These are phyloP conservation scores for Pilatotrama ljubarskyi DNA, from an alignment of 768 basidiomycete genomes.

Conservation along the genomic window DNA sequence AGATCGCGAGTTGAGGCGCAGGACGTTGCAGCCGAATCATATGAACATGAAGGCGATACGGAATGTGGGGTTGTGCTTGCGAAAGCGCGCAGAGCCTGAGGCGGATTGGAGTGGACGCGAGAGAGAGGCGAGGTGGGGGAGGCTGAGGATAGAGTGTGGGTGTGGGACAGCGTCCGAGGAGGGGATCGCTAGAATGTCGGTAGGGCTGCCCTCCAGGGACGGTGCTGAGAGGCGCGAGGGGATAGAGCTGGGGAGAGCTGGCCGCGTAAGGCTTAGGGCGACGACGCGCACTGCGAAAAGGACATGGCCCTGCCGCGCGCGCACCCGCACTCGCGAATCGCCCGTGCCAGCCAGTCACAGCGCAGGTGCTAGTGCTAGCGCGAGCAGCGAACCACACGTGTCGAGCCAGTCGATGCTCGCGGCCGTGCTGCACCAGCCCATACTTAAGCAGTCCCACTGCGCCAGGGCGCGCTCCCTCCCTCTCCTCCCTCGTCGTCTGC, in stretches of 20 bases:
- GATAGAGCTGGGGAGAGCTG: neutral
- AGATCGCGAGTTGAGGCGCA: neutral
- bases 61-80: too few species aligned
- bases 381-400: neutral
- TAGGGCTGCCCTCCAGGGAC: neutral
- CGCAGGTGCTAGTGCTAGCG: too few species aligned
- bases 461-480: neutral
- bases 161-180: neutral
- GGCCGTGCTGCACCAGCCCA: too few species aligned
- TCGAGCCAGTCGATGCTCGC: neutral
- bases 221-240: neutral
- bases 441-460: neutral
- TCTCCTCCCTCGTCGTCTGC: neutral
- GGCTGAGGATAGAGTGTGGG: neutral
- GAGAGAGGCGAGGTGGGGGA: neutral
- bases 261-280: neutral
- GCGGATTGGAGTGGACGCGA: neutral
- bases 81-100: too few species aligned
- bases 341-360: neutral
- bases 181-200: slow-evolving; percentile 3
- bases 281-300: neutral
- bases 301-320: neutral
- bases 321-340: neutral
- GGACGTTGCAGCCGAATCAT: too few species aligned
- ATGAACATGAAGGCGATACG: too few species aligned